Conservation (phyloP, 2,329 filamentous ascomycete genomes). For the Tolypocladium pustulatum region DNA sequence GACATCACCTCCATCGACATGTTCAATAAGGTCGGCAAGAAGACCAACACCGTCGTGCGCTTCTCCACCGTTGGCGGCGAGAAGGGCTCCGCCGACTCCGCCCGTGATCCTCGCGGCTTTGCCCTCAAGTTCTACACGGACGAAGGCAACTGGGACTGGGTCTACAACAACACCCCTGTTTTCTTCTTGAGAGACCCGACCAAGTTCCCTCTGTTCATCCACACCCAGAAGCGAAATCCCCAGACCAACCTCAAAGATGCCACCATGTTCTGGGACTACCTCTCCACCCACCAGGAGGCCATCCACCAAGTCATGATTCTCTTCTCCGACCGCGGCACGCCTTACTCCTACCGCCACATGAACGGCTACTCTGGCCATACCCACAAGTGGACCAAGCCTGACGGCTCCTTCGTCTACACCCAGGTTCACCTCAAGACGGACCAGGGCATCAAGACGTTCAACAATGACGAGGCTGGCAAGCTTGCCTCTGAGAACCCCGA, state of each 20-base stretch:
- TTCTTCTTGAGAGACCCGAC: conserved; percentile 68
- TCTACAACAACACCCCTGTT: conserved; percentile 66
- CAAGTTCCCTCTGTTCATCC: conserved; percentile 68
- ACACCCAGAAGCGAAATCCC: conserved; percentile 68
- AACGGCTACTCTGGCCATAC: conserved; percentile 60
- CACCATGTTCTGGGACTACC: conserved; percentile 42
- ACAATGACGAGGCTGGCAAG: conserved; percentile 42
- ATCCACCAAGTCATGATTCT: conserved; percentile 55
- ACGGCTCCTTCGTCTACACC: conserved; percentile 56
- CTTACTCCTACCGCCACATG: conserved; percentile 55
- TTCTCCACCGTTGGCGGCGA: conserved; percentile 65
- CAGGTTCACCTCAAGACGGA: conserved; percentile 55
- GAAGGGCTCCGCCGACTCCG: conserved; percentile 55
- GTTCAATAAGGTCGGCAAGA: conserved; percentile 41
- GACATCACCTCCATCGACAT: conserved; percentile 45
- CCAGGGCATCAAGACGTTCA: conserved; percentile 51
- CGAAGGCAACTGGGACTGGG: conserved; percentile 62
- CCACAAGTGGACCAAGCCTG: conserved; percentile 54
- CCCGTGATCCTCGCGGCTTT: conserved; percentile 61
- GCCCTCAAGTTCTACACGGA: conserved; percentile 51
- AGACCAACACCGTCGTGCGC: conserved; percentile 47
- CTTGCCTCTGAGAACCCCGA: conserved; percentile 50
- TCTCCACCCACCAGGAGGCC: conserved; percentile 49
- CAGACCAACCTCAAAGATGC: conserved; percentile 61
- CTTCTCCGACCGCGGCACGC: conserved; percentile 56